phyloP scores from a whole-genome alignment of 768 basidiomycete species.

The Termitomyces sp. region DNA sequence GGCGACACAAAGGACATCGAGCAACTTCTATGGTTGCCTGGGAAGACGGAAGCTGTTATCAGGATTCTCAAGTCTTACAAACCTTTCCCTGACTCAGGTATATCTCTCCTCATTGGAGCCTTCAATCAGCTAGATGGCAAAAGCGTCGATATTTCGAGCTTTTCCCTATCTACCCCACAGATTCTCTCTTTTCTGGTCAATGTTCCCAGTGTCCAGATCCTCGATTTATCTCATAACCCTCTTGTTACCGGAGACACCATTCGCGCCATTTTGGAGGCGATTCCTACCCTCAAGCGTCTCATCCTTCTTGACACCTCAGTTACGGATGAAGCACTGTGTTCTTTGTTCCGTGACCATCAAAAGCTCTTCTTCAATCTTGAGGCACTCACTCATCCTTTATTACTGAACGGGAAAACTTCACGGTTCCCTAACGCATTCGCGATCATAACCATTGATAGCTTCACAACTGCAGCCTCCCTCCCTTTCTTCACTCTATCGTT shows the following conservation, averaged over 20 bases:
- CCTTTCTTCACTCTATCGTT: conserved; percentile 24
- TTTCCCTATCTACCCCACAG: conserved; percentile 21
- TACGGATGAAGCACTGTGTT: conserved; percentile 13
- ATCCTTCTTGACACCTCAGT: conserved; percentile 23
- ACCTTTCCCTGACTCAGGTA: conserved; percentile 23
- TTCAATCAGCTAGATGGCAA: conserved; percentile 10
- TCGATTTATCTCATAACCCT: conserved; percentile 28
- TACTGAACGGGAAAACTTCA: conserved; percentile 10
- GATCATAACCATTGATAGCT: background rate
- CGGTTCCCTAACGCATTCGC: conserved; percentile 16
- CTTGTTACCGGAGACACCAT: conserved; percentile 20
- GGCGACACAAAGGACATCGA: conserved; percentile 23
- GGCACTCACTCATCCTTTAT: conserved; percentile 24
- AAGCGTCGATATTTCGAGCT: conserved; percentile 23
- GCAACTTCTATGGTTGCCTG: conserved; percentile 25
- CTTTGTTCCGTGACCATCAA: conserved; percentile 20
- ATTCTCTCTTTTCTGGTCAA: conserved; percentile 15
- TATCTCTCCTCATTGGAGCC: conserved; percentile 21
- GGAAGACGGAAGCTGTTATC: conserved; percentile 20
- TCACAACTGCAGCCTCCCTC: conserved; percentile 12
- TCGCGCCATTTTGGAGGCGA: conserved; percentile 17
- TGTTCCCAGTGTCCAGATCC: conserved; percentile 10
- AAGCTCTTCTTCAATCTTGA: conserved; percentile 25
- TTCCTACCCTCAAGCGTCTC: conserved; percentile 19
- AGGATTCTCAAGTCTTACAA: conserved; percentile 13